phyloP scores from a whole-genome alignment of 1,284 basidiomycete species.

The Austroboletus rostrupii region DNA sequence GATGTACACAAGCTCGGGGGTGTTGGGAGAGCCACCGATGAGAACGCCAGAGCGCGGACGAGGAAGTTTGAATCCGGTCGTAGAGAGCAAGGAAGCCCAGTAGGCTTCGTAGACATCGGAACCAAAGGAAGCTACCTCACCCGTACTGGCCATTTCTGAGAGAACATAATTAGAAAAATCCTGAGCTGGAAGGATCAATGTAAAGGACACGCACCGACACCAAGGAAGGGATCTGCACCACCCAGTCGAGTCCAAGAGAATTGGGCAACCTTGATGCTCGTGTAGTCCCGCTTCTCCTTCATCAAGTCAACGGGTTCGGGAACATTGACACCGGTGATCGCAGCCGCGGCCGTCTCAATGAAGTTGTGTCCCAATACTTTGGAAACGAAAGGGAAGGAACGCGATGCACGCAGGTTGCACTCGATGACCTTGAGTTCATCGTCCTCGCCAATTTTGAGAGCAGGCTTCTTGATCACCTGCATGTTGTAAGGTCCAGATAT shows the following conservation, averaged over 20 bases:
- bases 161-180: background rate
- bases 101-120: conserved; percentile 94
- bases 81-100: conserved; percentile 87
- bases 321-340: conserved; percentile 87
- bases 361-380: conserved; percentile 98
- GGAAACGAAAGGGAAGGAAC: conserved; percentile 98
- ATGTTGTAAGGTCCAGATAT: conserved; percentile 99
- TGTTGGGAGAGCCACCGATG: conserved; percentile 80
- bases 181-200: background rate
- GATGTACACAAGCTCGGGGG: conserved; percentile 79
- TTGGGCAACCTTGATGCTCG: conserved; percentile 96
- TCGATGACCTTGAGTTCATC: conserved; percentile 94
- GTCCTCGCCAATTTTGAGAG: conserved; percentile 49
- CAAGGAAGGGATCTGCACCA: conserved; percentile 95
- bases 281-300: conserved; percentile 88
- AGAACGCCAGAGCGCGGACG: conserved; percentile 79
- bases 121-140: conserved; percentile 97
- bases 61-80: conserved; percentile 89
- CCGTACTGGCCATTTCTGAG: conserved; percentile 96
- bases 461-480: conserved; percentile 93
- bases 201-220: conserved; percentile 65
- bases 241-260: conserved; percentile 97
- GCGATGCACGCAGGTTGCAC: conserved; percentile 96
- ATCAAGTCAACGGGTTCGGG: conserved; percentile 94
- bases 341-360: conserved; percentile 90